phyloP scores from a whole-genome alignment of 2,329 filamentous ascomycete species.

The Sporothrix variecibatus region DNA sequence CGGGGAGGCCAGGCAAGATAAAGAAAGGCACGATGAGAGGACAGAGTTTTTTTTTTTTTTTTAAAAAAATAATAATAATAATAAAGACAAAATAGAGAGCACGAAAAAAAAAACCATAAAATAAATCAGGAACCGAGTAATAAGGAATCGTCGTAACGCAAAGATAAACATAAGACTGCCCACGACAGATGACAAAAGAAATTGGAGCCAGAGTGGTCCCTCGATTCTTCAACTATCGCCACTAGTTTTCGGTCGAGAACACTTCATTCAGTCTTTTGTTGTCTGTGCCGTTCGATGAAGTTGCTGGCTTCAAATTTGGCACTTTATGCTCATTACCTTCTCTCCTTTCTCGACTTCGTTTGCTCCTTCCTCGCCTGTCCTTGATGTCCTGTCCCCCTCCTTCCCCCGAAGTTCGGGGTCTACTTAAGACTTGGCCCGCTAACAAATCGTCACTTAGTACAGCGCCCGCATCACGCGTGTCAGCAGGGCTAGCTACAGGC shows the following conservation, averaged over 20 bases:
- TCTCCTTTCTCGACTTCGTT: too few relatives aligned
- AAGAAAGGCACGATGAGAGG: not conserved
- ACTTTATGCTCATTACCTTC: too few relatives aligned
- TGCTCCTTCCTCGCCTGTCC: too few relatives aligned
- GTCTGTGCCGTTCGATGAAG: not conserved
- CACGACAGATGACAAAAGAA: not conserved
- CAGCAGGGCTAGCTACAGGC: too few relatives aligned
- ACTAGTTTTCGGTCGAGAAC: not conserved
- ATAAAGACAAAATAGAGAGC: not conserved
- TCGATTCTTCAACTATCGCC: not conserved
- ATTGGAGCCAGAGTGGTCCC: not conserved
- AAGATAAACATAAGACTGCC: not conserved
- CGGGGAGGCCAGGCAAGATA: not conserved
- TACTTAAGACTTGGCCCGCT: not conserved
- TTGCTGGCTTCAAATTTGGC: not conserved
- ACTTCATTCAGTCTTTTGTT: not conserved
- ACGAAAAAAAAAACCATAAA: not conserved
- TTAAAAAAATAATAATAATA: too few relatives aligned
- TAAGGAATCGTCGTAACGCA: not conserved
- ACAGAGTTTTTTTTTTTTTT: too few relatives aligned
- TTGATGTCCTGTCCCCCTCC: too few relatives aligned
- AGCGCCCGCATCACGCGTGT: not conserved
- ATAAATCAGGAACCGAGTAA: not conserved
- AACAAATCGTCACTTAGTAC: not conserved
- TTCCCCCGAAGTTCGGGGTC: not conserved